Conservation (phyloP, 495 filamentous ascomycete species). For the Hypomontagnella submonticulosa region DNA sequence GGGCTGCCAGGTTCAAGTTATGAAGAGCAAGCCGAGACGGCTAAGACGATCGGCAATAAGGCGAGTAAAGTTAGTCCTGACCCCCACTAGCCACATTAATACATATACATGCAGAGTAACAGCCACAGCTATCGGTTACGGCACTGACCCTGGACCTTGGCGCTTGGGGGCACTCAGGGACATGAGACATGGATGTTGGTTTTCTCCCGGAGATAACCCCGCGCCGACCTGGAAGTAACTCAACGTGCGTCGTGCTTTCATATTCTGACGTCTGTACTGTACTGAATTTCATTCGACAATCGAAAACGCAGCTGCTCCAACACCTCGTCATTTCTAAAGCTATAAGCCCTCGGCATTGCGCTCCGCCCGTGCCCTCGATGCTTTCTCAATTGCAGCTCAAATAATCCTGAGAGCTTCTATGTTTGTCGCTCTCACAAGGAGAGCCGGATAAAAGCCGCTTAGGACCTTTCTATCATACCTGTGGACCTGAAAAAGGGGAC, state of each 20-base stretch:
- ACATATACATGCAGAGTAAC: too few species aligned
- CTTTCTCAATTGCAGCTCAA: not conserved
- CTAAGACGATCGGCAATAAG: conserved; percentile 45
- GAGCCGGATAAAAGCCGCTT: conserved; percentile 13
- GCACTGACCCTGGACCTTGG: not conserved
- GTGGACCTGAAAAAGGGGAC: not conserved
- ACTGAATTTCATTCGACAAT: conserved; percentile 27
- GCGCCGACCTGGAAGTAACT: conserved; percentile 11
- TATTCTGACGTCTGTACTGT: not conserved
- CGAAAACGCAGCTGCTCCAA: conserved; percentile 11
- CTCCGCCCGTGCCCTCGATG: conserved; percentile 5
- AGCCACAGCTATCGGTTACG: not conserved
- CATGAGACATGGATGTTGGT: not conserved
- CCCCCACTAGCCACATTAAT: conserved; percentile 9
- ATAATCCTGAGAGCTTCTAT: conserved; percentile 14
- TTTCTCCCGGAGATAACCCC: conserved; percentile 30
- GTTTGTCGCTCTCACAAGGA: conserved; percentile 14
- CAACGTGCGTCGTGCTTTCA: conserved; percentile 8
- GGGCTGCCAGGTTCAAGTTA: not conserved
- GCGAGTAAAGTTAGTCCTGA: conserved; percentile 40
- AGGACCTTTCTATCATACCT: conserved; percentile 17
- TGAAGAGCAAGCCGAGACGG: conserved; percentile 31
- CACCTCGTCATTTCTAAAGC: conserved; percentile 4
- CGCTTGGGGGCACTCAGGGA: too few species aligned
- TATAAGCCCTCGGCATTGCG: not conserved